Conservation (phyloP, 441 rosid species). For the Populus hybrid region DNA sequence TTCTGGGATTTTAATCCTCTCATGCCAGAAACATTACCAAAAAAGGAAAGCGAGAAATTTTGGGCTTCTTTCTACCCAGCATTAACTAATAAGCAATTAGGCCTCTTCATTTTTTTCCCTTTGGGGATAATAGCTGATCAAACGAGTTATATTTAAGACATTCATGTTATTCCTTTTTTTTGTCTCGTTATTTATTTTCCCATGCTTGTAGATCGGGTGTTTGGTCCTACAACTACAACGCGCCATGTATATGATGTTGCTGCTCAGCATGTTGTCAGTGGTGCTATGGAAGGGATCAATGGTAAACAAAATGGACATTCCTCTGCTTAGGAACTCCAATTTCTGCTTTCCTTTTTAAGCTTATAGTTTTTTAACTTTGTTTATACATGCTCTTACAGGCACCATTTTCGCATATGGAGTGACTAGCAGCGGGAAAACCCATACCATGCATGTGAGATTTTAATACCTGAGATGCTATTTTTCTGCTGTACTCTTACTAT, state of each 20-base stretch:
- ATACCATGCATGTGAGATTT: conserved; percentile 87
- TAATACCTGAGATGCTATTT: conserved; percentile 5
- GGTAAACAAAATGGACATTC: conserved; percentile 40
- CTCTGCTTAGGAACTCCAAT: conserved; percentile 10
- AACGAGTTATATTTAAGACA: not conserved
- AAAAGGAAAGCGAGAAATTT: not conserved
- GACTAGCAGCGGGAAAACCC: conserved; percentile 99
- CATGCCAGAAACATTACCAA: not conserved
- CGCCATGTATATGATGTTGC: conserved; percentile 98
- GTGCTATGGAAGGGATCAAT: conserved; percentile 97
- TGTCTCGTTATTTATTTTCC: conserved; percentile 11
- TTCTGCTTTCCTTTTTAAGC: not conserved
- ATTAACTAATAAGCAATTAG: conserved; percentile 1
- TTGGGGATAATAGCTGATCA: not conserved
- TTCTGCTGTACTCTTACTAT: not conserved
- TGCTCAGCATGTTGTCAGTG: conserved; percentile 91
- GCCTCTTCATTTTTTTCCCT: not conserved
- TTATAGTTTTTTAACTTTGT: conserved; percentile 14
- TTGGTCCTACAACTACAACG: conserved; percentile 99
- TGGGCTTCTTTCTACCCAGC: not conserved
- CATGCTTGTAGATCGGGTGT: conserved; percentile 71
- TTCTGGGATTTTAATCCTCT: not conserved
- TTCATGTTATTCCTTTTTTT: not conserved
- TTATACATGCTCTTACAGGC: conserved; percentile 48
- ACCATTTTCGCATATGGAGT: conserved; percentile 99